Percentiles rank a stretch among this genome's conserved stretches.
Evolutionary conservation across 192 early-diverging fungal species (phyloP).

Genomic region (Umbelopsis vinacea): DNA sequence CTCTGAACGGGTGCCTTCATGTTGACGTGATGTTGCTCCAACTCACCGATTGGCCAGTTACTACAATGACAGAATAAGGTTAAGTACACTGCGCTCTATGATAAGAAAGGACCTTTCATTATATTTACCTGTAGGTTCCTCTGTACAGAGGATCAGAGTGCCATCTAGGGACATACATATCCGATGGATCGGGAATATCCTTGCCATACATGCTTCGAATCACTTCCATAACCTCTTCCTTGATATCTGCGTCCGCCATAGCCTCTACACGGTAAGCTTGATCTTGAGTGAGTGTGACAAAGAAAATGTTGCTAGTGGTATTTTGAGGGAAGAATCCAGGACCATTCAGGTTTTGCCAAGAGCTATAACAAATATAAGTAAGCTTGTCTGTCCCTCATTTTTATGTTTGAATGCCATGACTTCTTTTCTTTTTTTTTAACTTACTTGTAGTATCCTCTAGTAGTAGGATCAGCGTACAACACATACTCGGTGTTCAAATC

Average conservation of each 20-base stretch:
- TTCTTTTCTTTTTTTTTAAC: not conserved
- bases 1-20: slow-evolving; percentile 40
- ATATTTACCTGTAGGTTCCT: slow-evolving; percentile 24
- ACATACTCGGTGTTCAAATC: slow-evolving; percentile 32
- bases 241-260: slow-evolving; percentile 20
- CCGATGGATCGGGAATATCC: slow-evolving; percentile 23
- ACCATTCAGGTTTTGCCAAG: slow-evolving; percentile 34
- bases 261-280: slow-evolving; percentile 32
- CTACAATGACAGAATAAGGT: slow-evolving; percentile 14
- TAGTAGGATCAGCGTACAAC: slow-evolving; percentile 41
- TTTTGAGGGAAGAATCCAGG: slow-evolving; percentile 26
- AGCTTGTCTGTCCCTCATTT: not conserved
- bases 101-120: not conserved
- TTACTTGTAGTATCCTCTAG: slow-evolving; percentile 31
- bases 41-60: slow-evolving; percentile 47
- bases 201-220: slow-evolving; percentile 31
- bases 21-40: slow-evolving; percentile 38
- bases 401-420: too few species aligned
- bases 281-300: slow-evolving; percentile 36
- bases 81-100: not conserved
- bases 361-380: not conserved
- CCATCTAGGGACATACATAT: slow-evolving; percentile 46
- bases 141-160: slow-evolving; percentile 43
- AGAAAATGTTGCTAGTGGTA: slow-evolving; percentile 29
- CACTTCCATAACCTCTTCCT: slow-evolving; percentile 26